Evolutionary conservation across 805 yeast genomes (phyloP).

Genomic region (Ogataea nonfermentans): DNA sequence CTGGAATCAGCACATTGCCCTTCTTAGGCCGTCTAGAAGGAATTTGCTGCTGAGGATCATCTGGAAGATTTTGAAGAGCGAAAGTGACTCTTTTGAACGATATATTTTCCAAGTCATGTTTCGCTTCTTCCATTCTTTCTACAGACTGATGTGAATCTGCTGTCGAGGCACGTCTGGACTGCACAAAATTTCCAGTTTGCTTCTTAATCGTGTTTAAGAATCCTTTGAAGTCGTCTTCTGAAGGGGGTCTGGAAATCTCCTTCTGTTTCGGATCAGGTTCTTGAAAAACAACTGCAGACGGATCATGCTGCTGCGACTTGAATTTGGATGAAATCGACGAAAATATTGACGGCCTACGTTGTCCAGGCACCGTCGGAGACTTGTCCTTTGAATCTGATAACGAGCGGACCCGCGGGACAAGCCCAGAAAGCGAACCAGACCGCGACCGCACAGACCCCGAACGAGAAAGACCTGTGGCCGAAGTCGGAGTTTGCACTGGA

Average conservation of each 20-base stretch:
- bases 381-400: conserved; percentile 21
- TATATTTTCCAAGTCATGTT: conserved; percentile 26
- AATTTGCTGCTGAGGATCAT: conserved; percentile 61
- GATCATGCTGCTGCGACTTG: conserved; percentile 20
- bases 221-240: conserved; percentile 2
- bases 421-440: conserved; percentile 19
- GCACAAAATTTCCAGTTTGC: not conserved
- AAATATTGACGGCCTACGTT: conserved; percentile 30
- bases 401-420: conserved; percentile 15
- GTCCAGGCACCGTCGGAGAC: conserved; percentile 12
- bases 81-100: conserved; percentile 48
- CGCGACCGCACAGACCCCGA: conserved; percentile 16
- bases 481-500: not conserved
- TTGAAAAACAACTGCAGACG: conserved; percentile 2
- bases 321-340: conserved; percentile 37
- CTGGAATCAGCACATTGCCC: conserved; percentile 60
- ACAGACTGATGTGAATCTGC: conserved; percentile 1
- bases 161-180: conserved; percentile 3
- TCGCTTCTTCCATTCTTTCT: conserved; percentile 8
- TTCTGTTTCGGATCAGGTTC: conserved; percentile 3
- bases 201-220: not conserved
- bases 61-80: conserved; percentile 46
- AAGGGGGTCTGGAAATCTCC: not conserved
- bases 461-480: conserved; percentile 6
- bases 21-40: conserved; percentile 54